A percentile compares a stretch with the other conserved stretches of the same genome.
Evolutionary conservation across 805 yeast species (phyloP).

Genomic region (Torulaspora maleeae): DNA sequence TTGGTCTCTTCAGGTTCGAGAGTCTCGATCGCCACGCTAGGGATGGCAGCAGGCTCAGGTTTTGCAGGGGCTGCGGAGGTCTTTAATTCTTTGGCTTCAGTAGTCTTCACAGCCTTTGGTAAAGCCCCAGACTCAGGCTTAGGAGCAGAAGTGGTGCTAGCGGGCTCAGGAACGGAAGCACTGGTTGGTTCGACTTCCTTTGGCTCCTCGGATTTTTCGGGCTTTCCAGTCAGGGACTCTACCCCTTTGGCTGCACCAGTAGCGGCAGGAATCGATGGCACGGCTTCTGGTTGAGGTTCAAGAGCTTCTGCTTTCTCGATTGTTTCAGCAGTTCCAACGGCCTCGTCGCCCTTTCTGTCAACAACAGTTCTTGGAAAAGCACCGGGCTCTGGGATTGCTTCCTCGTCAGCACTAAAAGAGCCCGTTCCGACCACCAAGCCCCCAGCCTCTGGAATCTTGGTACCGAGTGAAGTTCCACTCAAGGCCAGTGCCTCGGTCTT

Average conservation of each 20-base stretch:
- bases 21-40: constrained; percentile 5
- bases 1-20: constrained; percentile 18
- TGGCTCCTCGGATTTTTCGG: not conserved
- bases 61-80: not conserved
- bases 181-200: not conserved
- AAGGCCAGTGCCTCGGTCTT: constrained; percentile 11
- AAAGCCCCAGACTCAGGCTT: constrained; percentile 22
- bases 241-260: not conserved
- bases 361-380: not conserved
- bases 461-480: constrained; percentile 5
- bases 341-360: not conserved
- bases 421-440: constrained; percentile 34
- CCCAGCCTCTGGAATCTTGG: constrained; percentile 45
- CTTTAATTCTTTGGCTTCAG: not conserved
- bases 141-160: constrained; percentile 13
- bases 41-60: constrained; percentile 4
- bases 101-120: constrained; percentile 7
- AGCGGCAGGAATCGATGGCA: not conserved
- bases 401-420: not conserved
- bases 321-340: not conserved
- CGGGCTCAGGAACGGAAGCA: not conserved
- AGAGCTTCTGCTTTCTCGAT: not conserved
- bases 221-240: not conserved
- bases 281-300: not conserved
- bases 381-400: constrained; percentile 4